Percentiles rank a stretch among this genome's conserved stretches.
Evolutionary conservation across 768 basidiomycete species (phyloP).

Genomic region (Termitomyces sp.): DNA sequence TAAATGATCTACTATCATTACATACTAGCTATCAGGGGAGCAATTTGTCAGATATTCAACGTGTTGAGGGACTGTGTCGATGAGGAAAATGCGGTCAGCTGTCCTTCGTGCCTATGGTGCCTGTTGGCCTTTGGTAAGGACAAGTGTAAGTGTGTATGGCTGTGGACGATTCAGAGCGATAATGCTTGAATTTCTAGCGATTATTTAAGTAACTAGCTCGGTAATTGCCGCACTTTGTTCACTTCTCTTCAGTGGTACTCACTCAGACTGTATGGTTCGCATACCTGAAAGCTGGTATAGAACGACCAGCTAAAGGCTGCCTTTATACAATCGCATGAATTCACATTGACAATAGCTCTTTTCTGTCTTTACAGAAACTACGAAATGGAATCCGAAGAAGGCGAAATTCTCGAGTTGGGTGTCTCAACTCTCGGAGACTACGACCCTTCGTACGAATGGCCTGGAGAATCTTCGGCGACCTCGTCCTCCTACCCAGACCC

Average conservation of each 20-base stretch:
- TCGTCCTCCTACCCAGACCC: slow-evolving; percentile 1
- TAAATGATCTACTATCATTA: not conserved
- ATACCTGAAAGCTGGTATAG: slow-evolving; percentile 4
- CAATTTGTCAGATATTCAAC: not conserved
- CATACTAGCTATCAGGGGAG: not conserved
- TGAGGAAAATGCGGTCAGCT: not conserved
- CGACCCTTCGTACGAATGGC: slow-evolving; percentile 58
- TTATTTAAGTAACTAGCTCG: not conserved
- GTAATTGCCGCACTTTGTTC: slow-evolving; percentile 5
- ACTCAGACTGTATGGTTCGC: slow-evolving; percentile 4
- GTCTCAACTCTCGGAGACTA: slow-evolving; percentile 24
- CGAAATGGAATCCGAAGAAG: slow-evolving; percentile 21
- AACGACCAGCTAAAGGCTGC: not conserved
- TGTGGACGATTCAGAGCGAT: not conserved
- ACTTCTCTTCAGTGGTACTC: not conserved
- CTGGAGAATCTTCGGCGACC: slow-evolving; percentile 27
- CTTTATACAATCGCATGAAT: slow-evolving; percentile 1
- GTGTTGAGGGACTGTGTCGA: not conserved
- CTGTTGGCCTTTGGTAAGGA: not conserved
- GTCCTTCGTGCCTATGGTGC: not conserved
- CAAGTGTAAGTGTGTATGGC: not conserved
- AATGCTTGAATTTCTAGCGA: not conserved
- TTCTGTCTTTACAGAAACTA: slow-evolving; percentile 6
- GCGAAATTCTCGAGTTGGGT: slow-evolving; percentile 20
- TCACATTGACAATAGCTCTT: not conserved